phyloP scores from a whole-genome alignment of 2,329 filamentous ascomycete species.

The Coccinonectria pachysandricola region DNA sequence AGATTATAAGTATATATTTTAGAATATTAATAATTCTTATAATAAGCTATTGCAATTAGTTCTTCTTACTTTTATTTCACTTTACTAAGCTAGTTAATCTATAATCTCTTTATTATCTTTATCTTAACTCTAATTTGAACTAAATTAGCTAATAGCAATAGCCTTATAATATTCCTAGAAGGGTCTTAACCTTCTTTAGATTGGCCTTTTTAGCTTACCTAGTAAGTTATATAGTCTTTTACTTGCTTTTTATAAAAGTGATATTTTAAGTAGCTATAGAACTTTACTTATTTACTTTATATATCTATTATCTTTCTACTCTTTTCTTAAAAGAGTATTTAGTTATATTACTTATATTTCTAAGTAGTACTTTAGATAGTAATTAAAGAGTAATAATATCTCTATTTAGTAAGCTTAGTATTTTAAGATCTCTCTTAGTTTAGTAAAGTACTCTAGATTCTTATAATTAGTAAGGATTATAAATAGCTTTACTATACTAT shows the following conservation, averaged over 20 bases:
- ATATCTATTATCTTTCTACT: not conserved
- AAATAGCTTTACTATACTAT: conserved; percentile 2
- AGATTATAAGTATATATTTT: not conserved
- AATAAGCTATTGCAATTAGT: not conserved
- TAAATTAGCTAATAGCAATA: too few species aligned
- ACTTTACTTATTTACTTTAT: not conserved
- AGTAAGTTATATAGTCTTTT: not conserved
- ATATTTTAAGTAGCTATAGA: not conserved
- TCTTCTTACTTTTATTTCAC: too few species aligned
- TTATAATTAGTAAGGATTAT: conserved; percentile 6
- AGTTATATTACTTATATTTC: not conserved
- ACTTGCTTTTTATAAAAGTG: not conserved
- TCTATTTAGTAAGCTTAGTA: conserved; percentile 1
- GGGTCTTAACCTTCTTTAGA: not conserved
- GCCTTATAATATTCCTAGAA: too few species aligned
- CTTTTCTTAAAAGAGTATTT: not conserved
- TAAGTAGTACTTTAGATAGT: not conserved
- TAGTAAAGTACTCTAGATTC: conserved; percentile 7
- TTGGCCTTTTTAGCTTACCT: not conserved
- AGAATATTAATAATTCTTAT: not conserved
- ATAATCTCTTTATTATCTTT: too few species aligned
- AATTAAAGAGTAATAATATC: conserved; percentile 1
- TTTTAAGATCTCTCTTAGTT: too few species aligned
- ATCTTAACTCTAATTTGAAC: too few species aligned
- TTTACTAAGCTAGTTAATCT: too few species aligned